Evolutionary conservation across 75 land plant genomes (phyloP).

Genomic region (Pinus tabuliformis): DNA sequence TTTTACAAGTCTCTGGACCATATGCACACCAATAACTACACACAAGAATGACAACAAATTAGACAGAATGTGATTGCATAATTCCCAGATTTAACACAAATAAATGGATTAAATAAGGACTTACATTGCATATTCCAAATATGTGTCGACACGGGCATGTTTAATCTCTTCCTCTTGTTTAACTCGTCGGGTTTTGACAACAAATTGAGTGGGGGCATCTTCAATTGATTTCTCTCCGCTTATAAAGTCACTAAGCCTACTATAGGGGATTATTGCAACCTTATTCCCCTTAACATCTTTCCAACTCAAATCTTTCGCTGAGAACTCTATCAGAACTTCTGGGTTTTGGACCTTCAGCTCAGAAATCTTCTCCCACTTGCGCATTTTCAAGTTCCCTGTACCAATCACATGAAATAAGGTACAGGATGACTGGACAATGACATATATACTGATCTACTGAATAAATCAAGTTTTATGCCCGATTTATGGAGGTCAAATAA

Average conservation of each 20-base stretch:
- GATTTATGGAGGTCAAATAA: too few relatives aligned
- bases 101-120: constrained; percentile 5
- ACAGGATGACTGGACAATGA: too few relatives aligned
- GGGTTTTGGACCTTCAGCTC: too few relatives aligned
- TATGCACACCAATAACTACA: constrained; percentile 83
- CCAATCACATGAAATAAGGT: too few relatives aligned
- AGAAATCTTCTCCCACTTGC: too few relatives aligned
- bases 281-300: constrained; percentile 44
- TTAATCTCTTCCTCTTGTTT: constrained; percentile 46
- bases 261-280: constrained; percentile 68
- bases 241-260: constrained; percentile 55
- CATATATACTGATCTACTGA: too few relatives aligned
- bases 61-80: neutral
- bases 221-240: constrained; percentile 60
- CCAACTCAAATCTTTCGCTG: constrained; percentile 54
- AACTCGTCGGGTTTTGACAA: constrained; percentile 60
- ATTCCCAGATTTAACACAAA: neutral
- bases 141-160: constrained; percentile 50
- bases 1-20: constrained; percentile 77
- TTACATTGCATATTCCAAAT: constrained; percentile 56
- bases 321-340: constrained; percentile 23
- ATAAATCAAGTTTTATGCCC: too few relatives aligned
- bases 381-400: too few relatives aligned
- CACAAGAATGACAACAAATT: neutral
- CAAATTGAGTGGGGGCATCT: constrained; percentile 64